A percentile compares a stretch with the other conserved stretches of the same genome.
These are phyloP conservation scores for Pythium utonaiense DNA, from an alignment of 352 stramenopile genomes.

Conservation along the genomic window DNA sequence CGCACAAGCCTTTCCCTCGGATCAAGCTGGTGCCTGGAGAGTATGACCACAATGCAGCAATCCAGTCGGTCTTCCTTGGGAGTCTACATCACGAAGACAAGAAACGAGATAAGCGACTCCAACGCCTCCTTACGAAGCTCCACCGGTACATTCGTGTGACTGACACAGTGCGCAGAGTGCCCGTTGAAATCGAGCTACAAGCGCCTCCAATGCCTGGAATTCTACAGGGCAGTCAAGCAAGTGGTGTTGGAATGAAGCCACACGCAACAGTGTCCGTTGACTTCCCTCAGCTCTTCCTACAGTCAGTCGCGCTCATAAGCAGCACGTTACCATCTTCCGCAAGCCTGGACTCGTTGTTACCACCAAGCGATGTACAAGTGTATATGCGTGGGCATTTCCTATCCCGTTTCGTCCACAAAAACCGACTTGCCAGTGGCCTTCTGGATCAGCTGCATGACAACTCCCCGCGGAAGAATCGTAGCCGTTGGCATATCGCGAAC, in stretches of 20 bases:
- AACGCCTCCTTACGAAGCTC: neutral
- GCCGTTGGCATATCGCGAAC: neutral
- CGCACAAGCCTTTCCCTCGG: neutral
- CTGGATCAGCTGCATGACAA: neutral
- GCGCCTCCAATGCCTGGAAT: too few species aligned
- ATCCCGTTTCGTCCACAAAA: neutral
- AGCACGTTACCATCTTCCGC: neutral
- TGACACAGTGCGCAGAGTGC: neutral
- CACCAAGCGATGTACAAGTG: neutral
- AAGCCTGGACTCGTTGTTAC: neutral
- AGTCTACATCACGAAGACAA: neutral
- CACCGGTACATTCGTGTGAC: neutral
- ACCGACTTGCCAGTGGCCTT: neutral
- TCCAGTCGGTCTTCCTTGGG: neutral
- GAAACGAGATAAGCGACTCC: neutral
- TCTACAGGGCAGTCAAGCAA: too few species aligned
- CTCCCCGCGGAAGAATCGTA: too few species aligned
- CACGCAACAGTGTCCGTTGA: neutral
- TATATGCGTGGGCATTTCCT: neutral
- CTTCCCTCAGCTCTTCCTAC: neutral
- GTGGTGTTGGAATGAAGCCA: too few species aligned
- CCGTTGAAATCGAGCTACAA: neutral
- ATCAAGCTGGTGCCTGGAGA: neutral
- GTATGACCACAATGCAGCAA: neutral
- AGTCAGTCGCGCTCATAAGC: neutral